These are phyloP conservation scores for Rhodotorula babjevae DNA, from an alignment of 768 basidiomycete genomes.

Conservation along the genomic window DNA sequence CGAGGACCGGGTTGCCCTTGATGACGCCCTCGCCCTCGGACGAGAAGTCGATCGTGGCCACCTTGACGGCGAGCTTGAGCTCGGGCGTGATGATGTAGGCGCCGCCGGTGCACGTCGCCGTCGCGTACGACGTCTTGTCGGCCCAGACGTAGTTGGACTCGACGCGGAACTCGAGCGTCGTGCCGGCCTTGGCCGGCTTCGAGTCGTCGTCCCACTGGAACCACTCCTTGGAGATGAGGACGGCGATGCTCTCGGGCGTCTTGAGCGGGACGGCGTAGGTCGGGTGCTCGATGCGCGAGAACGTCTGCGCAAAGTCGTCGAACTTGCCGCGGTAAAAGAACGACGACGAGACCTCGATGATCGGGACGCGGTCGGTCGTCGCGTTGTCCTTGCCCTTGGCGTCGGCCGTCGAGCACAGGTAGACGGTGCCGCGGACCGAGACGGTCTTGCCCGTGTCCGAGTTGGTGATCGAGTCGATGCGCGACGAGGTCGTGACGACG, in stretches of 20 bases:
- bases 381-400: constrained; percentile 59
- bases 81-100: constrained; percentile 55
- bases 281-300: constrained; percentile 83
- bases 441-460: constrained; percentile 88
- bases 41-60: constrained; percentile 41
- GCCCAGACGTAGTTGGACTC: constrained; percentile 84
- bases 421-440: constrained; percentile 65
- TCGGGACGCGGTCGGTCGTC: constrained; percentile 57
- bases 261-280: constrained; percentile 75
- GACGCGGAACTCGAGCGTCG: constrained; percentile 80
- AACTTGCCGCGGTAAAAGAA: constrained; percentile 97
- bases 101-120: constrained; percentile 74
- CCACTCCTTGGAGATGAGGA: constrained; percentile 94
- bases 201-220: constrained; percentile 87
- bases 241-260: constrained; percentile 75
- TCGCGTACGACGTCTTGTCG: constrained; percentile 76
- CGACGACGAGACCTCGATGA: constrained; percentile 88
- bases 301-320: constrained; percentile 89
- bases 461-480: constrained; percentile 83
- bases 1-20: constrained; percentile 86
- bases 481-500: constrained; percentile 80
- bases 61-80: constrained; percentile 53
- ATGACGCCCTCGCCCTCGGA: constrained; percentile 46
- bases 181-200: constrained; percentile 70
- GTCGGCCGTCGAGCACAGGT: constrained; percentile 56